A percentile compares a stretch with the other conserved stretches of the same genome.
Evolutionary conservation across 2,329 filamentous ascomycete species (phyloP).

Genomic region (Claviceps lovelessii): DNA sequence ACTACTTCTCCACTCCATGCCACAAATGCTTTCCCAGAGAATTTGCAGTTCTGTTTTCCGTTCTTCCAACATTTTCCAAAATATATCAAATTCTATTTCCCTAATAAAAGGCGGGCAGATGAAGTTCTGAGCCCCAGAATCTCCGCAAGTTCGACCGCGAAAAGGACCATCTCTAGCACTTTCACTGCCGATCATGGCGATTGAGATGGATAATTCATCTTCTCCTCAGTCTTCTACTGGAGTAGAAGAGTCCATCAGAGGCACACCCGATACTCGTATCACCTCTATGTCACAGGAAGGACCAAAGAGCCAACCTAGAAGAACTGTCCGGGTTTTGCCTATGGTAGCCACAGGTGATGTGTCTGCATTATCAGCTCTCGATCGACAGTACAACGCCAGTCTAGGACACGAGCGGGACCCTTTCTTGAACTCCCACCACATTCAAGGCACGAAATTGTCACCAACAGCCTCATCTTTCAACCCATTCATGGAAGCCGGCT

Average conservation of each 20-base stretch:
- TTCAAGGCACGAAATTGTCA: constrained; percentile 35
- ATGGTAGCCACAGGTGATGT: constrained; percentile 11
- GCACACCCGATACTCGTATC: constrained; percentile 50
- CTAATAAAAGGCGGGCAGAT: neutral
- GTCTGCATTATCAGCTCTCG: constrained; percentile 12
- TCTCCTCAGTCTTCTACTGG: constrained; percentile 39
- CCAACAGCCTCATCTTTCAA: constrained; percentile 49
- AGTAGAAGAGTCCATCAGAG: constrained; percentile 41
- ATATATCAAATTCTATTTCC: neutral
- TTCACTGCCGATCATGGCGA: constrained; percentile 6
- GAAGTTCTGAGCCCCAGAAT: neutral
- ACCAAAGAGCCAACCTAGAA: constrained; percentile 24
- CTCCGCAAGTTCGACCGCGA: neutral
- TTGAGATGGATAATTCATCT: constrained; percentile 25
- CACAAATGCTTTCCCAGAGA: neutral
- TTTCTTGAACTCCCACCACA: constrained; percentile 30
- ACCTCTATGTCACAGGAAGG: constrained; percentile 52
- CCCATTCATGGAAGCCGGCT: constrained; percentile 21
- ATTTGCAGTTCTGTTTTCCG: neutral
- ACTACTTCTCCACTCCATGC: neutral
- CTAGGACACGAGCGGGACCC: constrained; percentile 34
- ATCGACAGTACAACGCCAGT: constrained; percentile 12
- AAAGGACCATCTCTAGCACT: neutral
- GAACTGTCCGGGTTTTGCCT: constrained; percentile 15
- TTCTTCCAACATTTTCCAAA: neutral